Conservation (phyloP, 139 green algal species). For the Haematococcus sp. region DNA sequence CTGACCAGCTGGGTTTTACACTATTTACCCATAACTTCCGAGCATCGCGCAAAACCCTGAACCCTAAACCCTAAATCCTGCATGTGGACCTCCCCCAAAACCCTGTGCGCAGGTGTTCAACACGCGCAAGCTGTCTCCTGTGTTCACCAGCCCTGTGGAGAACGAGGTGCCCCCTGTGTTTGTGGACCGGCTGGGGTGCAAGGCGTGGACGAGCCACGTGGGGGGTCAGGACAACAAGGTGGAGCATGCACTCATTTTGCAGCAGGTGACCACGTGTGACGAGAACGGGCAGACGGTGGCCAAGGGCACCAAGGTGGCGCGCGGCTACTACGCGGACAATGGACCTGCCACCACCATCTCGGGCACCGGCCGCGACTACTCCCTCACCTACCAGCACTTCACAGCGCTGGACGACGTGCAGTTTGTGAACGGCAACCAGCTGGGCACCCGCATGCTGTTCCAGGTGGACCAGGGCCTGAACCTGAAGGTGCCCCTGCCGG, state of each 20-base stretch:
- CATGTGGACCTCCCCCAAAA: too few relatives aligned
- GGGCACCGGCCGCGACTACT: constrained; percentile 71
- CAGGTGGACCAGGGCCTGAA: constrained; percentile 65
- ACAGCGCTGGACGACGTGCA: constrained; percentile 47
- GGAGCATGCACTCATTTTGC: constrained; percentile 63
- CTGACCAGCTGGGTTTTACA: too few relatives aligned
- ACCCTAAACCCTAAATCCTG: too few relatives aligned
- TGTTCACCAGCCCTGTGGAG: constrained; percentile 76
- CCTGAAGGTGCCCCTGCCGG: constrained; percentile 32
- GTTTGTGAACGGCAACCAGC: constrained; percentile 68
- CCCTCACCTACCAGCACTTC: constrained; percentile 60
- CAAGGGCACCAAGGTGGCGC: constrained; percentile 48
- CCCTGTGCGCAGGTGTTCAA: constrained; percentile 79
- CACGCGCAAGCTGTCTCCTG: constrained; percentile 81
- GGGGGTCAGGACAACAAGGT: constrained; percentile 60
- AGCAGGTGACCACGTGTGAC: constrained; percentile 65
- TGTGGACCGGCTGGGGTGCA: constrained; percentile 88
- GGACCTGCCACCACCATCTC: constrained; percentile 87
- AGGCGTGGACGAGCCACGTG: constrained; percentile 64
- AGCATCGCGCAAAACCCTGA: too few relatives aligned
- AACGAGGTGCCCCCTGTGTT: constrained; percentile 90
- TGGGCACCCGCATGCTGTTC: constrained; percentile 44
- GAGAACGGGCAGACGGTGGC: constrained; percentile 57
- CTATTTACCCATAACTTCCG: too few relatives aligned
- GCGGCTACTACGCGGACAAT: constrained; percentile 55